These are phyloP conservation scores for Pyrus hybrid DNA, from an alignment of 331 rosid species.

Conservation along the genomic window DNA sequence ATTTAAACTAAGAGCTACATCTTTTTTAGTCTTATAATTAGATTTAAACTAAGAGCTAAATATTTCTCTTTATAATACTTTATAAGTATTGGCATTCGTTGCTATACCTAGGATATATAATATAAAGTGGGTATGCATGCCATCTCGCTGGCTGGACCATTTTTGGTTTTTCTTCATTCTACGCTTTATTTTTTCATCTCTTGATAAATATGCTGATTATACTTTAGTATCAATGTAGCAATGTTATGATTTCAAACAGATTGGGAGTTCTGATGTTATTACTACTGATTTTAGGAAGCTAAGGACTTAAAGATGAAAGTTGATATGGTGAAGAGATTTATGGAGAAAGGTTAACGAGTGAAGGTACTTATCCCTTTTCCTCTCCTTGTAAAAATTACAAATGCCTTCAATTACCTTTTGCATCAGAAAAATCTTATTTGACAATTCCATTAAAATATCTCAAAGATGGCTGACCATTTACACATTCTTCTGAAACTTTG, in stretches of 20 bases:
- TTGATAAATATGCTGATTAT: background rate
- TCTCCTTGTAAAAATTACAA: background rate
- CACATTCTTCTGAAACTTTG: background rate
- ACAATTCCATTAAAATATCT: background rate
- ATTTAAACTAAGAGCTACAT: background rate
- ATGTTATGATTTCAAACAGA: background rate
- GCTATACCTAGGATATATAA: background rate
- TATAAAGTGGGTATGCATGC: background rate
- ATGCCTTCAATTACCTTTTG: background rate
- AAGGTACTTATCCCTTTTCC: conserved; percentile 44
- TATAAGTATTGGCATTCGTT: background rate
- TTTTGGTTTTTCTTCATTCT: background rate
- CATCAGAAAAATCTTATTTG: background rate
- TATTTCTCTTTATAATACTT: background rate
- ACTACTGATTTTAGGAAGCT: conserved; percentile 48
- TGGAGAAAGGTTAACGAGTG: conserved; percentile 78
- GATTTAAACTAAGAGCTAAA: background rate
- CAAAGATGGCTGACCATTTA: background rate
- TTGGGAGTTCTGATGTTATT: conserved; percentile 3
- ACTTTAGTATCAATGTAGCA: background rate
- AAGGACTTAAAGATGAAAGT: conserved; percentile 79
- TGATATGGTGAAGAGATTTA: conserved; percentile 52
- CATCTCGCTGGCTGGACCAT: background rate
- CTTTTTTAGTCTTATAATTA: background rate
- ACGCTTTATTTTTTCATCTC: background rate